These are phyloP conservation scores for Fusarium sp. DNA, from an alignment of 2,329 filamentous ascomycete species.

Conservation along the genomic window DNA sequence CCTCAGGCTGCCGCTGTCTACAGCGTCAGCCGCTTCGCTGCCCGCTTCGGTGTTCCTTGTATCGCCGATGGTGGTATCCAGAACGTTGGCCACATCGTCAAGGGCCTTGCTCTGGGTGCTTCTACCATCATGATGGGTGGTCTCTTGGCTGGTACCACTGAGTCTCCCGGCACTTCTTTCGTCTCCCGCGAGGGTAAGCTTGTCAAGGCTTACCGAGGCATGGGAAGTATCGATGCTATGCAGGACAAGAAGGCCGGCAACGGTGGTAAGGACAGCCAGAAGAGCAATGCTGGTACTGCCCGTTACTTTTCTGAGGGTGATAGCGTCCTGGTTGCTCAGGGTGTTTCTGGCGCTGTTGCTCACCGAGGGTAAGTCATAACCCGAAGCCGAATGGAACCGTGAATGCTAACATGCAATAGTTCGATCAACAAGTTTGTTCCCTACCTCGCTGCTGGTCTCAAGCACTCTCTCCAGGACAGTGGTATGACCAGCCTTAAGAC, in stretches of 20 bases:
- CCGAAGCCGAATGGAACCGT: background rate
- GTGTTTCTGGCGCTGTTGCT: constrained; percentile 87
- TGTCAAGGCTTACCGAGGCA: constrained; percentile 98
- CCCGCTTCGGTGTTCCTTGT: constrained; percentile 93
- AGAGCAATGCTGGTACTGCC: constrained; percentile 93
- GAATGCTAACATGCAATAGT: constrained; percentile 54
- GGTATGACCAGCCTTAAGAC: constrained; percentile 82
- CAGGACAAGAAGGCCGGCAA: constrained; percentile 95
- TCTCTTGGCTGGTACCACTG: constrained; percentile 94
- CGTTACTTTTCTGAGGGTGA: constrained; percentile 99
- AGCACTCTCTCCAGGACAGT: constrained; percentile 97
- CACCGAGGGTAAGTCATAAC: constrained; percentile 69
- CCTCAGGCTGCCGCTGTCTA: constrained; percentile 95
- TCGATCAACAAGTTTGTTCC: constrained; percentile 95
- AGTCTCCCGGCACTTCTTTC: constrained; percentile 96
- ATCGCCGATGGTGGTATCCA: constrained; percentile 98
- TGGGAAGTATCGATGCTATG: constrained; percentile 99
- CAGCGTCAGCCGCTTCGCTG: constrained; percentile 88
- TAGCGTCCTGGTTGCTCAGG: constrained; percentile 93
- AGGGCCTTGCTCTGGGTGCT: constrained; percentile 93
- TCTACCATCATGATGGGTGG: constrained; percentile 99
- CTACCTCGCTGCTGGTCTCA: constrained; percentile 93
- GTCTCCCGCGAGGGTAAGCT: constrained; percentile 97
- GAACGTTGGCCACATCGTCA: constrained; percentile 99
- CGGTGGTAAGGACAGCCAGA: constrained; percentile 76